Evolutionary conservation across 1,284 basidiomycete genomes (phyloP).

Genomic region (Sanghuangporus baumii): DNA sequence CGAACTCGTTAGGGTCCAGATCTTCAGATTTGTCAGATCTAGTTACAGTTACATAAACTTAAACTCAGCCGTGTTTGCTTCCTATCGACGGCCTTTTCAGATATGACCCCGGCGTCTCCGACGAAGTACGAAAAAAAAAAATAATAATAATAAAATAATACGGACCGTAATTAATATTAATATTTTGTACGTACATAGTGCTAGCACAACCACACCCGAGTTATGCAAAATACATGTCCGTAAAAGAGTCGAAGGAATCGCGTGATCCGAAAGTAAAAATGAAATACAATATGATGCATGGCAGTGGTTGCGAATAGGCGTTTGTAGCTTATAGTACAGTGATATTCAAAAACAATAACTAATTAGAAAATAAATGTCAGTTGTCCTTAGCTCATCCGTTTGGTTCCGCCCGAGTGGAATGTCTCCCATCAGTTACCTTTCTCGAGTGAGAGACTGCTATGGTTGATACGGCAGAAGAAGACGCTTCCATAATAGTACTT

Average conservation of each 20-base stretch:
- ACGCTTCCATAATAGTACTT: conserved; percentile 54
- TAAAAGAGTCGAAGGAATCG: too few relatives aligned
- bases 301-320: neutral
- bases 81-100: neutral
- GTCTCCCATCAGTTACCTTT: neutral
- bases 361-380: neutral
- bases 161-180: too few relatives aligned
- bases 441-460: neutral
- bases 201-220: too few relatives aligned
- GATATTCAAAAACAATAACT: neutral
- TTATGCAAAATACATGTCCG: too few relatives aligned
- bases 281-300: too few relatives aligned
- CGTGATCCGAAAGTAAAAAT: too few relatives aligned
- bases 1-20: neutral
- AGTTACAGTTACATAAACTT: neutral
- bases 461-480: neutral
- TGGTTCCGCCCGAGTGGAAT: neutral
- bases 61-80: neutral
- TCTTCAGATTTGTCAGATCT: neutral
- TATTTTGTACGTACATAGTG: too few relatives aligned
- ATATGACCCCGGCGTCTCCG: neutral
- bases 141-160: too few relatives aligned
- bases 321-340: neutral
- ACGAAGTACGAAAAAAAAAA: too few relatives aligned
- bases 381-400: neutral